phyloP scores from a whole-genome alignment of 371 early-diverging fungal genomes.

The Mucor irregularis region DNA sequence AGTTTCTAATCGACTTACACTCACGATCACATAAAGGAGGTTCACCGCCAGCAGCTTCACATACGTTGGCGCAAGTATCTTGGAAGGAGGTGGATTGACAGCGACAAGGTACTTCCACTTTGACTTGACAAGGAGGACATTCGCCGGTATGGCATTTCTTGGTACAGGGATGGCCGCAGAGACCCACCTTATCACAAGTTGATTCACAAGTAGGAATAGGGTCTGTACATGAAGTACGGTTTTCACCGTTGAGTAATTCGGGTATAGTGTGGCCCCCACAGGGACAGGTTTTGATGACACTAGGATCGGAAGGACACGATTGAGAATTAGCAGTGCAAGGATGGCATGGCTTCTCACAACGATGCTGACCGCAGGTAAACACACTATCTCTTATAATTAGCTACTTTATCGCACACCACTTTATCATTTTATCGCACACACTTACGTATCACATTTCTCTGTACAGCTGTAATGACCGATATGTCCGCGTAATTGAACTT shows the following conservation, averaged over 20 bases:
- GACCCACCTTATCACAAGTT: slow-evolving; percentile 62
- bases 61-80: slow-evolving; percentile 51
- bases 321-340: slow-evolving; percentile 46
- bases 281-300: slow-evolving; percentile 70
- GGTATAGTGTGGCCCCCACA: slow-evolving; percentile 66
- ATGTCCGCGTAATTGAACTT: slow-evolving; percentile 32
- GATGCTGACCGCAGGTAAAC: slow-evolving; percentile 77
- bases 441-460: slow-evolving; percentile 59
- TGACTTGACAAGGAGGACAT: slow-evolving; percentile 68
- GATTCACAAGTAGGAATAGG: slow-evolving; percentile 77
- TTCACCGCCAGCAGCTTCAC: slow-evolving; percentile 43
- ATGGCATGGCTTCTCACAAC: slow-evolving; percentile 78
- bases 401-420: too few species aligned
- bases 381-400: slow-evolving; percentile 35
- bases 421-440: background rate
- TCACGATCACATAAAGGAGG: slow-evolving; percentile 61
- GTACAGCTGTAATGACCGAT: slow-evolving; percentile 66
- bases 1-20: slow-evolving; percentile 63
- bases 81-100: slow-evolving; percentile 61
- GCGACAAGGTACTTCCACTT: slow-evolving; percentile 57
- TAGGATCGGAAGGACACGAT: slow-evolving; percentile 76
- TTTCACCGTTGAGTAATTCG: slow-evolving; percentile 25
- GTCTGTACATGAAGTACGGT: slow-evolving; percentile 68
- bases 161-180: slow-evolving; percentile 79
- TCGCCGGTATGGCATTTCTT: slow-evolving; percentile 72